Evolutionary conservation across 2,329 filamentous ascomycete genomes (phyloP).

Genomic region (Apiospora marii): DNA sequence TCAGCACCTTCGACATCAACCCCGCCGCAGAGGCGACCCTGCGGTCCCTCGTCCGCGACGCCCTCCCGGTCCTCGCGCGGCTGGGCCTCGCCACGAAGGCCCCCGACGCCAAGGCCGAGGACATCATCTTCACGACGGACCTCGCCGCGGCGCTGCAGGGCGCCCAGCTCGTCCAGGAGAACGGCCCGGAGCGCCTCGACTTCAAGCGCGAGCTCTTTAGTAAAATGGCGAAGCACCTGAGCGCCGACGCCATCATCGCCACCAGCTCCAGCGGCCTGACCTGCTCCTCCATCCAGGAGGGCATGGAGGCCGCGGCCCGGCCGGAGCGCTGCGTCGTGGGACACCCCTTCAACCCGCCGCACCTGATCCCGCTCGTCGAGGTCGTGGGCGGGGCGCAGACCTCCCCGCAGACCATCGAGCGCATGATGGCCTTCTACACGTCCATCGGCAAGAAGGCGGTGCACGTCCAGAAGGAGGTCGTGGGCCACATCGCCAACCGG

Average conservation of each 20-base stretch:
- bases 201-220: slow-evolving; percentile 48
- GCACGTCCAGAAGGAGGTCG: slow-evolving; percentile 48
- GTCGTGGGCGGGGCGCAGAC: slow-evolving; percentile 49
- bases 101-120: slow-evolving; percentile 27
- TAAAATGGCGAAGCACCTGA: slow-evolving; percentile 42
- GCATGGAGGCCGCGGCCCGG: slow-evolving; percentile 33
- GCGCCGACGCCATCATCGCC: slow-evolving; percentile 47
- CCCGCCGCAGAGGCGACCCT: slow-evolving; percentile 27
- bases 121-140: slow-evolving; percentile 30
- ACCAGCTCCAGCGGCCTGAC: slow-evolving; percentile 49
- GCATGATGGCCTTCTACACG: slow-evolving; percentile 48
- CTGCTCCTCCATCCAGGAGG: slow-evolving; percentile 40
- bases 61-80: slow-evolving; percentile 27
- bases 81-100: slow-evolving; percentile 29
- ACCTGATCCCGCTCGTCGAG: slow-evolving; percentile 56
- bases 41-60: slow-evolving; percentile 23
- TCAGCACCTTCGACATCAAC: slow-evolving; percentile 29
- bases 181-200: slow-evolving; percentile 49
- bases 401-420: slow-evolving; percentile 31
- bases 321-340: slow-evolving; percentile 49
- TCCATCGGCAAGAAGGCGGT: slow-evolving; percentile 50
- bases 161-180: slow-evolving; percentile 36
- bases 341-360: slow-evolving; percentile 58
- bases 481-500: slow-evolving; percentile 54
- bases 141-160: slow-evolving; percentile 27